These are phyloP conservation scores for Epichloe coenophiala DNA, from an alignment of 2,329 filamentous ascomycete species.

Conservation along the genomic window DNA sequence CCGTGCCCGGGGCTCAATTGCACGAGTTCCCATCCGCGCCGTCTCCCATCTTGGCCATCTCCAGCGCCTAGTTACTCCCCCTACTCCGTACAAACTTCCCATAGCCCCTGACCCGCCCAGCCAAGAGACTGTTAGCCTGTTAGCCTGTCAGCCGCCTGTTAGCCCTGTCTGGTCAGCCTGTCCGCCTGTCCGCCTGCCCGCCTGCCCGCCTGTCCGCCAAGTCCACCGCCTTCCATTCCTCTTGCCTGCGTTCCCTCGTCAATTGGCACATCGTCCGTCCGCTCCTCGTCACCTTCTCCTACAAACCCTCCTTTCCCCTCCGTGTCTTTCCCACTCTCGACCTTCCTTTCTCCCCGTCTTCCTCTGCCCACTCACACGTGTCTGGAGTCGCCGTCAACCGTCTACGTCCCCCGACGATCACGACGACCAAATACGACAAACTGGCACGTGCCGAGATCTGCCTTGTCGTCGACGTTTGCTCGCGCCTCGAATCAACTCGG, in stretches of 20 bases:
- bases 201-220: neutral
- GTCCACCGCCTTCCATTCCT: conserved; percentile 3
- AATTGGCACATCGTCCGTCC: conserved; percentile 1
- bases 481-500: neutral
- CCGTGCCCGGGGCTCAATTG: neutral
- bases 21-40: neutral
- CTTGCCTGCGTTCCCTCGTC: conserved; percentile 3
- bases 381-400: conserved; percentile 3
- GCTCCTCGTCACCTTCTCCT: conserved; percentile 3
- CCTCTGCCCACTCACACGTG: conserved; percentile 4
- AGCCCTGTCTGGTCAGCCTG: neutral
- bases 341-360: conserved; percentile 1
- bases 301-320: neutral
- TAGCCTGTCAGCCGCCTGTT: neutral
- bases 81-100: neutral
- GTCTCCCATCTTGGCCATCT: neutral
- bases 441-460: conserved; percentile 5
- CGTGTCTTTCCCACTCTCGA: neutral
- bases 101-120: neutral
- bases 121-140: neutral
- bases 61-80: neutral
- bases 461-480: conserved; percentile 4
- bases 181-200: neutral
- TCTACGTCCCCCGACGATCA: neutral
- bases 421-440: conserved; percentile 2